Percentiles rank a stretch among this genome's conserved stretches.
Evolutionary conservation across 345 rosid genomes (phyloP).

Genomic region (Schrenkiella parvula): DNA sequence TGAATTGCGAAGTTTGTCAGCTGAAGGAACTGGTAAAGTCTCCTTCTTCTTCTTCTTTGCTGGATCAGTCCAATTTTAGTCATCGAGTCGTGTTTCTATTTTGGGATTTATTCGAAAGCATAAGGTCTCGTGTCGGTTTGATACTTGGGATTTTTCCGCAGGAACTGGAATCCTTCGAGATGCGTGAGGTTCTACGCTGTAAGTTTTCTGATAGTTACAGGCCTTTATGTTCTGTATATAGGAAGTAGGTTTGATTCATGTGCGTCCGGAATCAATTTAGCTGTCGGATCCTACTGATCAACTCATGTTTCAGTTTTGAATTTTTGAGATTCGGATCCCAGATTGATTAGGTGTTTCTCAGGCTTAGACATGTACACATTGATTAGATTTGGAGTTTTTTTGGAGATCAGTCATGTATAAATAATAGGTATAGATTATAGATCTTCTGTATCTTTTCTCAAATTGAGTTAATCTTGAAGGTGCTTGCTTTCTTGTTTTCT

Average conservation of each 20-base stretch:
- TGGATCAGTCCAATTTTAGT: constrained; percentile 8
- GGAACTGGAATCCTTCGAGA: constrained; percentile 88
- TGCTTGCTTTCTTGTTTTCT: neutral
- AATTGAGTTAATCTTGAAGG: neutral
- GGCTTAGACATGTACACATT: neutral
- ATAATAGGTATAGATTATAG: too few species aligned
- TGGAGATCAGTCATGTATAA: neutral
- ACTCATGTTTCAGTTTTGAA: neutral
- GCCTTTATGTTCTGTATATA: neutral
- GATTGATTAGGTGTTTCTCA: constrained; percentile 5
- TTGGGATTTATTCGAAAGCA: neutral
- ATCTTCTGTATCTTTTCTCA: neutral
- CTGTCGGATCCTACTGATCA: neutral
- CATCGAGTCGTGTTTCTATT: neutral
- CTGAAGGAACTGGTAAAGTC: constrained; percentile 79
- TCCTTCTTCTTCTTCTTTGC: neutral
- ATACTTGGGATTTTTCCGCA: neutral
- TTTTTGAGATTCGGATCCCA: neutral
- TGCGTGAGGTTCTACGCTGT: constrained; percentile 87
- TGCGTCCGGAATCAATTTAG: neutral
- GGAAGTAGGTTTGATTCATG: neutral
- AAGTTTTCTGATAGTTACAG: constrained; percentile 25
- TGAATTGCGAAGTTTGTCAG: constrained; percentile 94
- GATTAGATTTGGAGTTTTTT: neutral
- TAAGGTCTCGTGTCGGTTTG: neutral